phyloP scores from a whole-genome alignment of 371 early-diverging fungal species.

The Mucor indicus region DNA sequence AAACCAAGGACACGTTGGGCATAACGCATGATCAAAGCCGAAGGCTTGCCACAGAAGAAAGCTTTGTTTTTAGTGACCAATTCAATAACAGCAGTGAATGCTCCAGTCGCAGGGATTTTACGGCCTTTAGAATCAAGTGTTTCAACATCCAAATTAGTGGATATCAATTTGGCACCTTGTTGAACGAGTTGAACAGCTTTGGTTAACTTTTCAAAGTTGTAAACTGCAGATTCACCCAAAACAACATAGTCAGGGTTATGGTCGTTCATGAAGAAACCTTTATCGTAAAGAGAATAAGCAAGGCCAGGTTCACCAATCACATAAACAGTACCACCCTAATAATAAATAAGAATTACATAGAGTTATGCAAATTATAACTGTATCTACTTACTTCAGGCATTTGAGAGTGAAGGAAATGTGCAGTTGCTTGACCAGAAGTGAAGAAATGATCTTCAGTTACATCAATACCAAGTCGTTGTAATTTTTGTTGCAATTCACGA shows the following conservation, averaged over 20 bases:
- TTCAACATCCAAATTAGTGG: constrained; percentile 66
- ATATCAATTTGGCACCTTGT: constrained; percentile 59
- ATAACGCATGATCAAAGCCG: constrained; percentile 62
- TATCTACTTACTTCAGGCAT: too few relatives aligned
- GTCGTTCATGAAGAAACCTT: constrained; percentile 65
- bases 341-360: too few relatives aligned
- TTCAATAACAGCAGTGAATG: constrained; percentile 59
- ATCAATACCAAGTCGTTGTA: constrained; percentile 57
- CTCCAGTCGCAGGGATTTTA: constrained; percentile 59
- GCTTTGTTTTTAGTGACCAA: constrained; percentile 62
- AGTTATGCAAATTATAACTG: too few relatives aligned
- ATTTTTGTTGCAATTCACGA: constrained; percentile 59
- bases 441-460: constrained; percentile 58
- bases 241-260: constrained; percentile 66
- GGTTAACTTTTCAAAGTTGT: constrained; percentile 61
- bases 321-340: constrained; percentile 56
- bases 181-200: constrained; percentile 60
- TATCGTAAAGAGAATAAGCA: constrained; percentile 60
- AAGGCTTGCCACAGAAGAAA: constrained; percentile 67
- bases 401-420: constrained; percentile 56
- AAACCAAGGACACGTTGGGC: constrained; percentile 56
- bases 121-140: constrained; percentile 51
- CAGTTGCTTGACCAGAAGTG: constrained; percentile 64
- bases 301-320: constrained; percentile 68
- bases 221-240: constrained; percentile 56